These are phyloP conservation scores for Forsythia suspensa DNA, from an alignment of 257 asterid genomes.

Conservation along the genomic window DNA sequence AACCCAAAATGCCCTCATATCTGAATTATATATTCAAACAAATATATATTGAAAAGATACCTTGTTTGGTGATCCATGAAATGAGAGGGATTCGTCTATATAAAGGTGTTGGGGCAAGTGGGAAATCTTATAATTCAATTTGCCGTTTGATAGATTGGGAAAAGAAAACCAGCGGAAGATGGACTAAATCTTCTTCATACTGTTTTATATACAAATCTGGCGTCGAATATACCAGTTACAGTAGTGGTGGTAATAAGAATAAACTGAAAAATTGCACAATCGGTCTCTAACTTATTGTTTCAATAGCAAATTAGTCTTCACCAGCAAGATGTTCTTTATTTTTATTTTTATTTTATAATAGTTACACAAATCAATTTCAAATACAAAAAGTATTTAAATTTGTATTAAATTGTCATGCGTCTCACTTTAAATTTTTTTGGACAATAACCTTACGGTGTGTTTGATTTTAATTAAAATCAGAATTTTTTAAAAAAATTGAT, in stretches of 20 bases:
- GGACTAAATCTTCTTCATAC: background rate
- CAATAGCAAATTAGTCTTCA: background rate
- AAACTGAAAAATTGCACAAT: background rate
- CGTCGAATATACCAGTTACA: background rate
- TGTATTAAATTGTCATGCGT: too few relatives aligned
- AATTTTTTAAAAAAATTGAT: too few relatives aligned
- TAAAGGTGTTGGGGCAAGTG: background rate
- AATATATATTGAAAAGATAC: background rate
- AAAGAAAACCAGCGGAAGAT: background rate
- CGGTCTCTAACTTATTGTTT: background rate
- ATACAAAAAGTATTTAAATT: too few relatives aligned
- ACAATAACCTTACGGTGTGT: too few relatives aligned
- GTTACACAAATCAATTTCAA: too few relatives aligned
- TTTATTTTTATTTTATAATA: too few relatives aligned
- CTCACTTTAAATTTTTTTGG: too few relatives aligned
- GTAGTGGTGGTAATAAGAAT: background rate
- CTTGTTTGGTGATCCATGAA: constrained; percentile 33
- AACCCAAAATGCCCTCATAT: background rate
- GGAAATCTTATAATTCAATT: background rate
- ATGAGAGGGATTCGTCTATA: background rate
- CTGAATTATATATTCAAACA: background rate
- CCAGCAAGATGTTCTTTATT: background rate
- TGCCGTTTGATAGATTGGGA: constrained; percentile 1
- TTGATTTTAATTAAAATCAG: too few relatives aligned
- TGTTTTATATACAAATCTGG: background rate